Evolutionary conservation across 2,329 filamentous ascomycete genomes (phyloP), one percentile per base, ranked within the genome.

Genomic region (Colletotrichum falcatum): DNA sequence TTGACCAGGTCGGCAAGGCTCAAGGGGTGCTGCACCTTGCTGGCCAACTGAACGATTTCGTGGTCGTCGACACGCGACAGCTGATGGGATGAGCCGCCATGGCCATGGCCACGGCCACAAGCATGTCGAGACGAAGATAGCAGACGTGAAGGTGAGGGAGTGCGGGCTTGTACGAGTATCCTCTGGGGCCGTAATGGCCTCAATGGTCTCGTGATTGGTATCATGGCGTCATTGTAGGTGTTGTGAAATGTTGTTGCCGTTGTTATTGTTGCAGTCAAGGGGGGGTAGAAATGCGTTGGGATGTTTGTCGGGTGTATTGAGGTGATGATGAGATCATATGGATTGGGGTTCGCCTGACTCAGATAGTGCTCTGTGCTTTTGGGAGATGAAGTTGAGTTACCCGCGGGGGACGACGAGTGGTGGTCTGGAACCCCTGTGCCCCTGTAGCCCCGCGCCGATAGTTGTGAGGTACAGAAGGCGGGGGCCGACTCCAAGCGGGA

Each of bases 1-100:
- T 92, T 95, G 75, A 98, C 92, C 7, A 99, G 86, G 78, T 98
- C 96, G 68, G 92, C 91, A 42, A 99, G 88, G 33, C 94, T 96
- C 77, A 98, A 84, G 14, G 92, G 89, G 77, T 97, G 93, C 62
- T 97, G 88, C 44, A 91, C 90, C 77, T 92, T 90, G 67, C 90
- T 90, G 39, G 95, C 94, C 56, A 98, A 88, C 51, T 88, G 89
- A 55, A 91, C 88, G 74, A 98, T 93, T 78, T 96, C 92, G 48
- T 88, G 87, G 23, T 69, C 69, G 30, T 72, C 62, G 39, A 74
- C 72, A 58, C 71, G 74, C 65, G 62, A 71, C 35, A 66, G 73
- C 16, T 68, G 71, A 33, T 62, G 70, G 39, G 66, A 59, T 16
- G 49, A 59, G 53, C 54, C 39, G 42, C 61, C 42, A 54, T 62